These are phyloP conservation scores for Penicillium pulvis DNA, from an alignment of 495 filamentous ascomycete genomes.

Conservation along the genomic window DNA sequence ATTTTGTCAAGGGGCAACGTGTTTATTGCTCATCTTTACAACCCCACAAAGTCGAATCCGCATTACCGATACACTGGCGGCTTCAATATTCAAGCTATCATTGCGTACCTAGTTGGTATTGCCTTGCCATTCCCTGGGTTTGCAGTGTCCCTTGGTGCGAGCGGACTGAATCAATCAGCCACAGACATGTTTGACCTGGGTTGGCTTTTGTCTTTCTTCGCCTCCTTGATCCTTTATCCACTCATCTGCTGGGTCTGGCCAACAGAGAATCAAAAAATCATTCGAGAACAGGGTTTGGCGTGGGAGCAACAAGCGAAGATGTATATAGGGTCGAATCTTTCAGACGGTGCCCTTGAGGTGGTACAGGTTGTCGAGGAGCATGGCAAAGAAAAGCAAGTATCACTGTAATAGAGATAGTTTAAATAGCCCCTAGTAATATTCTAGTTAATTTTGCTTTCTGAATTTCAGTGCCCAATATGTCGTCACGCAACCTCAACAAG, in stretches of 20 bases:
- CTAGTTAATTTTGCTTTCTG: too few relatives aligned
- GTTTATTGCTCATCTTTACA: not conserved
- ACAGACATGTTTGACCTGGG: not conserved
- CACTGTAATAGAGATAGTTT: not conserved
- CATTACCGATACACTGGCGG: constrained; percentile 1
- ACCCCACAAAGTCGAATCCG: not conserved
- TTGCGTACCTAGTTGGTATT: constrained; percentile 5
- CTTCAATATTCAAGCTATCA: not conserved
- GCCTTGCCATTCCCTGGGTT: constrained; percentile 3
- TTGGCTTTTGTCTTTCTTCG: constrained; percentile 1
- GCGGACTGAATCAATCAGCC: not conserved
- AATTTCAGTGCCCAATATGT: too few relatives aligned
- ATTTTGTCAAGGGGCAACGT: not conserved
- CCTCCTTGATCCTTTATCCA: not conserved
- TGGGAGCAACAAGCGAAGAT: not conserved
- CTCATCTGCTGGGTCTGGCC: constrained; percentile 5
- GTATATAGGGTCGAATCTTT: not conserved
- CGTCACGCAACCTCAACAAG: too few relatives aligned
- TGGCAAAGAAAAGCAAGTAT: not conserved
- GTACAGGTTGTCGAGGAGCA: not conserved
- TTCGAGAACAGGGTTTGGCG: not conserved
- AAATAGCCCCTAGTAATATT: too few relatives aligned
- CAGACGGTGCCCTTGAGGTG: not conserved
- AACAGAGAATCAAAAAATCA: not conserved
- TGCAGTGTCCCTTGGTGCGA: not conserved